These are phyloP conservation scores for Cutaneotrichosporon sp. DNA, from an alignment of 1,284 basidiomycete genomes.

Conservation along the genomic window DNA sequence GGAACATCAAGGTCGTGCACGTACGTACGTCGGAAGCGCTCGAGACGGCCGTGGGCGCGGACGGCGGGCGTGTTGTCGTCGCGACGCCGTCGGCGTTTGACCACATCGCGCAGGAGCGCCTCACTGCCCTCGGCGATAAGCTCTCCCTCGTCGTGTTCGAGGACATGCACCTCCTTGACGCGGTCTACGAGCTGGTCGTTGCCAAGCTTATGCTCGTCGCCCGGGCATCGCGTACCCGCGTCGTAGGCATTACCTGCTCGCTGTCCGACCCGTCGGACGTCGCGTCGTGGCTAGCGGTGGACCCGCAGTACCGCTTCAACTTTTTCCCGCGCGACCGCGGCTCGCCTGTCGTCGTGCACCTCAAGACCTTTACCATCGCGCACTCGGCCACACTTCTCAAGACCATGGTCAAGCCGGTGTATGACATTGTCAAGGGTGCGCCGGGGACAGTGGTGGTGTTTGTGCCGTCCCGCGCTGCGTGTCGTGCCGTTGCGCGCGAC, in stretches of 20 bases:
- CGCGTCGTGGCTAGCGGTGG: conserved; percentile 74
- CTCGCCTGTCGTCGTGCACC: conserved; percentile 64
- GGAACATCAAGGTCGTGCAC: conserved; percentile 25
- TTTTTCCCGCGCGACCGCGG: conserved; percentile 81
- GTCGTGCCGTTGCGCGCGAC: conserved; percentile 69
- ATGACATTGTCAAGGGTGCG: conserved; percentile 55
- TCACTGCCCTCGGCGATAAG: conserved; percentile 37
- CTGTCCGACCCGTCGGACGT: conserved; percentile 75
- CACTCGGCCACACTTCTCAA: conserved; percentile 85
- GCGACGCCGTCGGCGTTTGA: conserved; percentile 42
- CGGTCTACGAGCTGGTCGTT: conserved; percentile 75
- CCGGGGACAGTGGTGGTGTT: conserved; percentile 71
- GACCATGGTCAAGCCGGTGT: conserved; percentile 85
- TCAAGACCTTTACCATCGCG: conserved; percentile 77
- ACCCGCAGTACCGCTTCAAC: conserved; percentile 59
- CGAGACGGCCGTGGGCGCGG: conserved; percentile 11
- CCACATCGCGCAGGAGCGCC: conserved; percentile 20
- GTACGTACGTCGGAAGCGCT: conserved; percentile 30
- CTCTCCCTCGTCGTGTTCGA: conserved; percentile 73
- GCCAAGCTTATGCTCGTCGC: conserved; percentile 61
- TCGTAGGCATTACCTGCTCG: conserved; percentile 72
- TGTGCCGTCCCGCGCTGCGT: conserved; percentile 79
- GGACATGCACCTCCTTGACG: conserved; percentile 77
- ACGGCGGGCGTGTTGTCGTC: conserved; percentile 37
- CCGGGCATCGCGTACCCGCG: conserved; percentile 60